A percentile compares a stretch with the other conserved stretches of the same genome.
Evolutionary conservation across 108 stramenopile species (phyloP).

Genomic region (Fragilariopsis cylindrus): DNA sequence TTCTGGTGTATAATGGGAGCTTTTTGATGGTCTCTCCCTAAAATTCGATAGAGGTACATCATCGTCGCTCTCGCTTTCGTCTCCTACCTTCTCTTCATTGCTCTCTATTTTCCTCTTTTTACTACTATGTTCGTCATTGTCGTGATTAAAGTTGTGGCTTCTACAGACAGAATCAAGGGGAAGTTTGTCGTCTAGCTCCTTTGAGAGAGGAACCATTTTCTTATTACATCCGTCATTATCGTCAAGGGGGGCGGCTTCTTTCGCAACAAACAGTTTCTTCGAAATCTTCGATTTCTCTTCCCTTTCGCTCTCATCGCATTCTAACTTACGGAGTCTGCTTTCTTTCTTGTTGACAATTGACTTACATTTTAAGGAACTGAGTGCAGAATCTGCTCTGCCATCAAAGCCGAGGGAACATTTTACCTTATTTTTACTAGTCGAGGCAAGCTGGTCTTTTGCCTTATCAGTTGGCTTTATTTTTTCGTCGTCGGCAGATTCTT

Average conservation of each 20-base stretch:
- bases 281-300: neutral
- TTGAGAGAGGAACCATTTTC: too few species aligned
- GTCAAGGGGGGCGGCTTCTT: too few species aligned
- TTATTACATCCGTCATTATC: too few species aligned
- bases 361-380: neutral
- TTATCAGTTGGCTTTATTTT: too few species aligned
- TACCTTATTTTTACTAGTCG: neutral
- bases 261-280: too few species aligned
- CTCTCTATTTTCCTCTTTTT: conserved; percentile 1
- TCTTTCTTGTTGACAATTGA: neutral
- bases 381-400: neutral
- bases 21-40: neutral
- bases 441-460: too few species aligned
- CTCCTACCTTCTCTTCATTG: neutral
- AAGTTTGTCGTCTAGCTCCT: too few species aligned
- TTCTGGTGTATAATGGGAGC: too few species aligned
- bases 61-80: neutral
- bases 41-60: conserved; percentile 6
- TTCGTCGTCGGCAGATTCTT: too few species aligned
- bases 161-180: too few species aligned
- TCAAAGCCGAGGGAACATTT: neutral
- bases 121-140: neutral
- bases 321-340: neutral
- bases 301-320: neutral
- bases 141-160: too few species aligned